Evolutionary conservation across 2,329 filamentous ascomycete genomes (phyloP).

Genomic region (Colletotrichum spaethianum): DNA sequence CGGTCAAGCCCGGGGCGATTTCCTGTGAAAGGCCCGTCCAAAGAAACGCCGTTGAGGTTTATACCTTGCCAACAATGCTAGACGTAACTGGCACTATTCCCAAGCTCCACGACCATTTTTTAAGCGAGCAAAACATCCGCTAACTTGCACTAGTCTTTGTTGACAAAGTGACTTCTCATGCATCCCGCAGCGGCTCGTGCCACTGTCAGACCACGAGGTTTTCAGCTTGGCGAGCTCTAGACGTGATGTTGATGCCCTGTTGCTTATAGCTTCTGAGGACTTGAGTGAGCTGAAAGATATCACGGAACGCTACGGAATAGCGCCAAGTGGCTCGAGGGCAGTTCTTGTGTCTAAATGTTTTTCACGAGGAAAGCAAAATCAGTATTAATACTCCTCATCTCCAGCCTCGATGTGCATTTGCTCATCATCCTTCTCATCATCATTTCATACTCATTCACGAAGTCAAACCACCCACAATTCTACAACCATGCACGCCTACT

Average conservation of each 20-base stretch:
- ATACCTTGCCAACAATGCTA: too few species aligned
- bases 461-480: too few species aligned
- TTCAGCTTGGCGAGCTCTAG: neutral
- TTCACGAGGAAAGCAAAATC: neutral
- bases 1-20: neutral
- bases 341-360: neutral
- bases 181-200: neutral
- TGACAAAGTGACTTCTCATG: neutral
- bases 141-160: neutral
- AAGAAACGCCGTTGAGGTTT: neutral
- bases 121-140: neutral
- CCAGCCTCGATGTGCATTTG: too few species aligned
- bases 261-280: neutral
- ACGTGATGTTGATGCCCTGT: neutral
- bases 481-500: conserved; percentile 32
- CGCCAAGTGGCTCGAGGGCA: neutral
- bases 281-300: neutral
- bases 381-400: neutral
- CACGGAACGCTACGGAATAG: neutral
- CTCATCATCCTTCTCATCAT: neutral
- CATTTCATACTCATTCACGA: neutral
- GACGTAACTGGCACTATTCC: neutral
- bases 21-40: neutral
- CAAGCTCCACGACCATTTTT: neutral
- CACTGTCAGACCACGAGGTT: neutral